Percentiles rank a stretch among this genome's conserved stretches.
These are phyloP conservation scores for Rhinocladiella mackenziei DNA, from an alignment of 2,329 filamentous ascomycete genomes.

Conservation along the genomic window DNA sequence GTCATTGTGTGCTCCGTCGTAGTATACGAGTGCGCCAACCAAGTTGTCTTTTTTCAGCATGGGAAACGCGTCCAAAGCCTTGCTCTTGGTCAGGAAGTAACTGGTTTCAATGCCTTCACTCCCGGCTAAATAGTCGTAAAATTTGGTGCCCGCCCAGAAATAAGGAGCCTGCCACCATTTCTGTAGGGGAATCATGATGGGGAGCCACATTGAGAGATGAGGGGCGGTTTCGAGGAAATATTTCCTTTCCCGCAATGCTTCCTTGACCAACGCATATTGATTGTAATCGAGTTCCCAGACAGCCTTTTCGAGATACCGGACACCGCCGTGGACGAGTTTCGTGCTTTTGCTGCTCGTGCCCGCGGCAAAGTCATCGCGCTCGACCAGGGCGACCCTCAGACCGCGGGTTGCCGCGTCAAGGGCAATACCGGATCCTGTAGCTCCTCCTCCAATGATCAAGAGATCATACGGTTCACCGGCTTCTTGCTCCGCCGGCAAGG, in stretches of 20 bases:
- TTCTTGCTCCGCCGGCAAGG: constrained; percentile 25
- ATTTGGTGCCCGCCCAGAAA: constrained; percentile 68
- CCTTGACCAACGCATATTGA: constrained; percentile 72
- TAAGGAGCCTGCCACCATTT: constrained; percentile 80
- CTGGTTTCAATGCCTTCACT: constrained; percentile 84
- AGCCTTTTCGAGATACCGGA: constrained; percentile 81
- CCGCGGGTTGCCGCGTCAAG: constrained; percentile 76
- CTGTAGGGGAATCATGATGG: constrained; percentile 77
- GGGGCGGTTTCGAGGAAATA: constrained; percentile 80
- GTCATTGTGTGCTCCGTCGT: constrained; percentile 88
- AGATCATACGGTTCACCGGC: constrained; percentile 65
- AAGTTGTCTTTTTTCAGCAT: constrained; percentile 79
- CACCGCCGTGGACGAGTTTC: constrained; percentile 80
- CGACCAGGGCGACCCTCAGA: constrained; percentile 73
- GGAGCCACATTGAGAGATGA: constrained; percentile 74
- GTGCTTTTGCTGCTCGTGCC: constrained; percentile 85
- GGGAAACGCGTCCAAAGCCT: constrained; percentile 80
- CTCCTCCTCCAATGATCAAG: constrained; percentile 72
- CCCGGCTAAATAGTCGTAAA: constrained; percentile 79
- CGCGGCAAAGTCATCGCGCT: constrained; percentile 76
- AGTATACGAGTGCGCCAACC: constrained; percentile 81
- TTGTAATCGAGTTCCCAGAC: constrained; percentile 81
- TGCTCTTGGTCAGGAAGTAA: constrained; percentile 82
- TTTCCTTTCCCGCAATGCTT: constrained; percentile 75
- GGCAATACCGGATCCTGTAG: constrained; percentile 75